Evolutionary conservation across 768 basidiomycete genomes (phyloP), one percentile per base, ranked within the genome.

Genomic region (Tubosaeta sp.): DNA sequence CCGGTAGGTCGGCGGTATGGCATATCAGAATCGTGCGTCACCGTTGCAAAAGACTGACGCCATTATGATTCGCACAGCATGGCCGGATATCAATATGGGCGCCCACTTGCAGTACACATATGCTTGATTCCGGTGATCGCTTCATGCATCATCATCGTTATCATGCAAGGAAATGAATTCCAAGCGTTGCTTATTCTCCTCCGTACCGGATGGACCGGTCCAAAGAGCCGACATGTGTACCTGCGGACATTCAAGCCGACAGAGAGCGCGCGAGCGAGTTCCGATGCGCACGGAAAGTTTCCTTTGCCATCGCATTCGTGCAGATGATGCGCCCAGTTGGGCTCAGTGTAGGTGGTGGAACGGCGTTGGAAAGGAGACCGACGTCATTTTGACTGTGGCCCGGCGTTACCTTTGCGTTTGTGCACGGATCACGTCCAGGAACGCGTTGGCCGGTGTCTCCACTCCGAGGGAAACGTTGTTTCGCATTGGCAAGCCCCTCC

Each of bases 371-470:
- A 46, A 32, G 48, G 47, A 40, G 25, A 54, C 51, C 45, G 56
- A 31, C 9, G 16, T 46, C 25, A 9, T 11, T 12, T 24, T 31
- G 41, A 39, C 29, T 10, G 44, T 46, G 24, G 24, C n/a, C n/a
- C 12, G 5, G 8, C 2, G 41, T 21, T 54, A 18, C 13, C 30
- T 22, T 44, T 36, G 9, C 40, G 13, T 59, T 34, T 43, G 18
- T 44, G 8, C 40, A 64, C 56, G 61, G 62, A 62, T 55, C 59
- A 56, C 46, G 30, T 7, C 30, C 42, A 53, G 56, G 52, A 34
- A 47, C 46, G 16, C 34, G 19, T 16, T 48, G 27, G 40, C 40
- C 46, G 31, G 34, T n/a, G 51, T 3, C 40, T 9, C 16, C 42
- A 19, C 21, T 41, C 25, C 10, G 21, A 41, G 6, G n/a, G 13